Evolutionary conservation across 768 basidiomycete species (phyloP), one percentile per base, ranked within the genome.

Genomic region (Mycena belliarum): DNA sequence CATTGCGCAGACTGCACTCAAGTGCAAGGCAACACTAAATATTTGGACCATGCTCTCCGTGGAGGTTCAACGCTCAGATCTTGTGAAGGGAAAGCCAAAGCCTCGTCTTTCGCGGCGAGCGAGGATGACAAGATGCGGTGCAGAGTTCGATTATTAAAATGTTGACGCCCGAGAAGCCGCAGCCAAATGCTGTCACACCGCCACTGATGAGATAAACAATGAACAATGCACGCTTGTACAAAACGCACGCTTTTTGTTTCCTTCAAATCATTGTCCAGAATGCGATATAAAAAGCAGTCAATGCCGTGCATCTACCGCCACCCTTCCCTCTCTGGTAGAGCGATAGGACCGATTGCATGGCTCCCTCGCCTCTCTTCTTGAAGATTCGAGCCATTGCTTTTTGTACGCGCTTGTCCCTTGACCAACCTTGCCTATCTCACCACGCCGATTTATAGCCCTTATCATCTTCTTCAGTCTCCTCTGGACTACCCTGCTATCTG

Each of bases 401-500:
- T 29, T 63, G 29, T 32, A 32, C 29, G 29, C 29, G 7, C 29
- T 32, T n/a, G n/a, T n/a, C n/a, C n/a, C n/a, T n/a, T n/a, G n/a
- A n/a, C n/a, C n/a, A n/a, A n/a, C n/a, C n/a, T n/a, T n/a, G n/a
- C n/a, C n/a, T n/a, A n/a, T n/a, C 29, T 32, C 29, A 32, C 29
- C 29, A 32, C 7, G 6, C 29, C 29, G 12, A 32, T 12, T 32
- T 32, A 32, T 32, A 32, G 29, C 72, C 1, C 70, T 74, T 52
- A 77, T 80, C 35, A 70, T 75, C 35, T 40, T 79, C 52, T 59
- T 79, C 18, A 76, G 78, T 64, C 72, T 85, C 55, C 48, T 82
- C 40, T 85, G 82, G 80, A 73, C 75, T 32, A 67, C 77, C 18
- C 57, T 83, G 49, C 65, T 84, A 32, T 83, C 71, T 47, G 65